Conservation (phyloP, 148 eudicot genomes). For the Simmondsia chinensis region DNA sequence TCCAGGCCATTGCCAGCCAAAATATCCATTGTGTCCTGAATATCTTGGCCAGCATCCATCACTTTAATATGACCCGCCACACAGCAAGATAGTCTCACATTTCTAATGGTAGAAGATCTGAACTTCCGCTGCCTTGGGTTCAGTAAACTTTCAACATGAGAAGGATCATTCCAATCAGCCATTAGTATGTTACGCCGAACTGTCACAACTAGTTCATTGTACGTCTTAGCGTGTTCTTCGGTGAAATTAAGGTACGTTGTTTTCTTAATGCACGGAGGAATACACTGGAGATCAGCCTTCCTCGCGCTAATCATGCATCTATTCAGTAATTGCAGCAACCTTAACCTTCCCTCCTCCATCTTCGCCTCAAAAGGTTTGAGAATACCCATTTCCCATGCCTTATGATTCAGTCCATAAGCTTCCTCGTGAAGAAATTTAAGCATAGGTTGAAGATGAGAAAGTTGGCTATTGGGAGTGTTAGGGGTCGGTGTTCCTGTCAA, state of each 20-base stretch:
- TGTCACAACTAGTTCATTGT: conserved; percentile 87
- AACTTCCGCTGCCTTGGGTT: conserved; percentile 93
- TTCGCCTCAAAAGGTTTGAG: conserved; percentile 85
- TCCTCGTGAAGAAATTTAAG: conserved; percentile 87
- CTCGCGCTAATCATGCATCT: conserved; percentile 98
- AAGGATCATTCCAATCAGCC: conserved; percentile 99
- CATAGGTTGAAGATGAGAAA: conserved; percentile 82
- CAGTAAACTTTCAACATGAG: conserved; percentile 92
- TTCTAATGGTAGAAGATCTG: conserved; percentile 56
- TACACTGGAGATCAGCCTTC: conserved; percentile 68
- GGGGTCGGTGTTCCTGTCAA: conserved; percentile 97
- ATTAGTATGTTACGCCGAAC: conserved; percentile 80
- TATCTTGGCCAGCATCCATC: conserved; percentile 73
- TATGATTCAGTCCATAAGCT: conserved; percentile 68
- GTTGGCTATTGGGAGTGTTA: conserved; percentile 82
- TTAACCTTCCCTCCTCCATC: conserved; percentile 83
- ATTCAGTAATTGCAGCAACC: conserved; percentile 63
- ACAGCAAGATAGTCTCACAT: conserved; percentile 89
- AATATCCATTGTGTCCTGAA: conserved; percentile 93
- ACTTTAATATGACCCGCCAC: conserved; percentile 94
- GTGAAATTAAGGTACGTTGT: conserved; percentile 57
- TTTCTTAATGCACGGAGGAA: conserved; percentile 85
- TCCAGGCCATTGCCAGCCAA: conserved; percentile 65
- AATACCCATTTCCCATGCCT: conserved; percentile 81
- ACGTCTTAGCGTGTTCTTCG: conserved; percentile 74